A percentile compares a stretch with the other conserved stretches of the same genome.
These are phyloP conservation scores for Chaetoceros muelleri DNA, from an alignment of 108 stramenopile species.

Conservation along the genomic window DNA sequence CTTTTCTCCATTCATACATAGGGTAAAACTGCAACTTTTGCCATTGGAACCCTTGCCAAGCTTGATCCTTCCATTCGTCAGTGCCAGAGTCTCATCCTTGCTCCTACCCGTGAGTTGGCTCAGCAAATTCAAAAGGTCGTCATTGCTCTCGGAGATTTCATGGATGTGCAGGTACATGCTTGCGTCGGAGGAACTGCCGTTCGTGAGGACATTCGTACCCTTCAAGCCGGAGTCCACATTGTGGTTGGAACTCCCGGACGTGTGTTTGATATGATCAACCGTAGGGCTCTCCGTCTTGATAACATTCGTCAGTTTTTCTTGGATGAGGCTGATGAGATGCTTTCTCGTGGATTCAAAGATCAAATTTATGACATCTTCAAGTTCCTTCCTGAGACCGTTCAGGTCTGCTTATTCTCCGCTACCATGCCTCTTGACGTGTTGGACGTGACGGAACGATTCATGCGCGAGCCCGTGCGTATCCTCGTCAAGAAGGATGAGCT, in stretches of 20 bases:
- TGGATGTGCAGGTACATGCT: slow-evolving; percentile 94
- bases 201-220: slow-evolving; percentile 98
- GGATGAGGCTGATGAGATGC: slow-evolving; percentile 99
- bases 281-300: slow-evolving; percentile 90
- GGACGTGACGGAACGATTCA: slow-evolving; percentile 97
- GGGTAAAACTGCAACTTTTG: slow-evolving; percentile 99
- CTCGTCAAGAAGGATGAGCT: slow-evolving; percentile 99
- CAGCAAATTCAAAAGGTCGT: slow-evolving; percentile 99
- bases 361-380: slow-evolving; percentile 99
- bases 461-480: slow-evolving; percentile 98
- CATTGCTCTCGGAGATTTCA: slow-evolving; percentile 97
- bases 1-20: slow-evolving; percentile 13
- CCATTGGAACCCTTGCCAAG: slow-evolving; percentile 94
- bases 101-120: slow-evolving; percentile 98
- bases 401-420: slow-evolving; percentile 98
- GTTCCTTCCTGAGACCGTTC: slow-evolving; percentile 97
- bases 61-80: slow-evolving; percentile 84
- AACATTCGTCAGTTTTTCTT: slow-evolving; percentile 93
- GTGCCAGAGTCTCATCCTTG: slow-evolving; percentile 96
- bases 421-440: slow-evolving; percentile 99
- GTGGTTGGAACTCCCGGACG: slow-evolving; percentile 99
- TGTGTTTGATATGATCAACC: slow-evolving; percentile 99
- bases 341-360: slow-evolving; percentile 99
- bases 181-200: slow-evolving; percentile 99
- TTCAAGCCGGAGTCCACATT: slow-evolving; percentile 95